phyloP scores from a whole-genome alignment of 208 protist genomes.

The Histomonas meleagridis region DNA sequence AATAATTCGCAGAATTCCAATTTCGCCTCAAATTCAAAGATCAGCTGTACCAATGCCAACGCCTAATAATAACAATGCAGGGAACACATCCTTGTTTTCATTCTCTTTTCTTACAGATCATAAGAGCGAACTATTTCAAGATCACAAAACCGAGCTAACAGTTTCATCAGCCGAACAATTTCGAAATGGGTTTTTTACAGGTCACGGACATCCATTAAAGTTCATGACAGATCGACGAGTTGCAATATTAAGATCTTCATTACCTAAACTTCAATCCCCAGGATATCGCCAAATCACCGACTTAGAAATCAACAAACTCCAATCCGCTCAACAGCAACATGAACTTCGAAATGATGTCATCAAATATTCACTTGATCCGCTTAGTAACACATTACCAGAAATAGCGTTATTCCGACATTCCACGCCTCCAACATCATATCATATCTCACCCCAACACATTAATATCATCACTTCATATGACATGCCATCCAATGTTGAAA shows the following conservation, averaged over 20 bases:
- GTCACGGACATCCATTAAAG: neutral
- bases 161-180: neutral
- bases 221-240: neutral
- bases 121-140: too few relatives aligned
- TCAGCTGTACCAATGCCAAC: neutral
- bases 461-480: neutral
- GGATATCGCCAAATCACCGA: too few relatives aligned
- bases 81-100: too few relatives aligned
- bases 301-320: neutral
- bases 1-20: neutral
- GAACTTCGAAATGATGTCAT: neutral
- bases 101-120: too few relatives aligned
- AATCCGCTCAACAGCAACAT: neutral
- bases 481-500: neutral
- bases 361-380: neutral
- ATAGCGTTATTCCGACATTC: neutral
- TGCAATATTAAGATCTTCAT: neutral
- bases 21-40: constrained; percentile 11
- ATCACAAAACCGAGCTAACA: too few relatives aligned
- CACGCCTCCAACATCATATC: neutral
- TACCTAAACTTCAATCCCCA: neutral
- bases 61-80: too few relatives aligned
- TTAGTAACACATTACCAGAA: neutral
- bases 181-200: neutral
- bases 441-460: neutral